Evolutionary conservation across 1,284 basidiomycete species (phyloP).

Genomic region (Leccinum huronense): DNA sequence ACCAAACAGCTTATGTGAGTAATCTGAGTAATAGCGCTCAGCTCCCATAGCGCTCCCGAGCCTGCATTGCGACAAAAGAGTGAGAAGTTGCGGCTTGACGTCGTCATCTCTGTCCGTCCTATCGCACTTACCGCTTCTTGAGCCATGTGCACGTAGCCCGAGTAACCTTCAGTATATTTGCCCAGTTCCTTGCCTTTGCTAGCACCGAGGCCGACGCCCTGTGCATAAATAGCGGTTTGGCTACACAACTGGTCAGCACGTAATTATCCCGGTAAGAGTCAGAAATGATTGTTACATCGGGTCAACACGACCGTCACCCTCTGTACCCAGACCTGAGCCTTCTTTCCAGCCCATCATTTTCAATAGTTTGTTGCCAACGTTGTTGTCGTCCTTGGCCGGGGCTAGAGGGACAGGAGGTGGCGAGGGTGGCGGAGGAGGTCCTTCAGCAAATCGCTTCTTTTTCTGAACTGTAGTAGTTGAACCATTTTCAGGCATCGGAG

Average conservation of each 20-base stretch:
- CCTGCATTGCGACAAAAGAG: conserved; percentile 38
- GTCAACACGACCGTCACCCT: conserved; percentile 80
- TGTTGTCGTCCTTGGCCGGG: conserved; percentile 73
- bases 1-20: conserved; percentile 16
- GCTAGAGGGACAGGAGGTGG: conserved; percentile 60
- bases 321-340: conserved; percentile 80
- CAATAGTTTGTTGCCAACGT: conserved; percentile 86
- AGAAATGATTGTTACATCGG: conserved; percentile 56
- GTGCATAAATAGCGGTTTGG: conserved; percentile 80
- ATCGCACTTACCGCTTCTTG: conserved; percentile 57
- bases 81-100: conserved; percentile 23
- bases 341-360: conserved; percentile 97
- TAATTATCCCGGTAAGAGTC: conserved; percentile 4
- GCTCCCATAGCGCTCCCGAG: conserved; percentile 44
- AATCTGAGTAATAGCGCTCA: conserved; percentile 19
- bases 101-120: conserved; percentile 26
- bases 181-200: conserved; percentile 83
- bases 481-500: conserved; percentile 59
- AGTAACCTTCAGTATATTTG: conserved; percentile 68
- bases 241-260: conserved; percentile 37
- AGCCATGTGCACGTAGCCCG: conserved; percentile 72
- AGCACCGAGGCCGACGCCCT: conserved; percentile 84
- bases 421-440: conserved; percentile 59
- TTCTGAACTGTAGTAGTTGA: conserved; percentile 31
- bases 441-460: conserved; percentile 58